Percentiles rank a stretch among this genome's conserved stretches.
These are phyloP conservation scores for Ilex paraguariensis DNA, from an alignment of 305 asterid genomes.

Conservation along the genomic window DNA sequence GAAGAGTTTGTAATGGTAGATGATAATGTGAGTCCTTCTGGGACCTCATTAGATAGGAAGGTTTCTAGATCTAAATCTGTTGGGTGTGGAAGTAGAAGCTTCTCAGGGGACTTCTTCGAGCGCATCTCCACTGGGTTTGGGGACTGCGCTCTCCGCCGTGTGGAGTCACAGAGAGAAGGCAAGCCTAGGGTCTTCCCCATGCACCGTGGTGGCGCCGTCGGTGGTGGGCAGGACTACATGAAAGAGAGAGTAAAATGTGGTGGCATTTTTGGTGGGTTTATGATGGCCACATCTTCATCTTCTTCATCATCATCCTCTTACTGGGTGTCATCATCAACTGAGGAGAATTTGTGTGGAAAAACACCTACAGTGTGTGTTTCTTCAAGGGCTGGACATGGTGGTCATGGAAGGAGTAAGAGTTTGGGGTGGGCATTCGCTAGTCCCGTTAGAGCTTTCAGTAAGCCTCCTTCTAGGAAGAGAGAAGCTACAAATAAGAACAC, in stretches of 20 bases:
- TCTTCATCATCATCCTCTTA: conserved; percentile 27
- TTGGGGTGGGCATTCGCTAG: conserved; percentile 64
- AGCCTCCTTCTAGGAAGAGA: conserved; percentile 32
- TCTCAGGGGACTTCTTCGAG: conserved; percentile 59
- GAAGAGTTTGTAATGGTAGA: conserved; percentile 23
- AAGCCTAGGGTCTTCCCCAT: conserved; percentile 21
- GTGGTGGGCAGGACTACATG: conserved; percentile 27
- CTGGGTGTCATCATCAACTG: conserved; percentile 21
- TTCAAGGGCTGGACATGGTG: conserved; percentile 9
- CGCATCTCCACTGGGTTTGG: conserved; percentile 62
- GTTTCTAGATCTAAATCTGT: conserved; percentile 69
- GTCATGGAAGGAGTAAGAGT: conserved; percentile 45
- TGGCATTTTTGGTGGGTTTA: conserved; percentile 21
- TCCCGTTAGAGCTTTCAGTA: conserved; percentile 54
- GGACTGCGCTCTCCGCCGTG: conserved; percentile 55
- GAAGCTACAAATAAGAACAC: conserved; percentile 29
- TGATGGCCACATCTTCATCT: conserved; percentile 7
- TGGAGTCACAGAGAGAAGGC: conserved; percentile 62
- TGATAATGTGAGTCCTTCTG: conserved; percentile 23
- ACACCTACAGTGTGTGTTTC: conserved; percentile 10
- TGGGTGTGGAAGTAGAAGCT: conserved; percentile 64
- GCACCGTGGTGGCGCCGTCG: conserved; percentile 19
- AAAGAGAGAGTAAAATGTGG: conserved; percentile 51
- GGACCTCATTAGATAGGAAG: conserved; percentile 28
- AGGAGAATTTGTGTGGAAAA: conserved; percentile 19